Evolutionary conservation across 129 eudicot species (phyloP).

Genomic region (Kitagawia praeruptora): DNA sequence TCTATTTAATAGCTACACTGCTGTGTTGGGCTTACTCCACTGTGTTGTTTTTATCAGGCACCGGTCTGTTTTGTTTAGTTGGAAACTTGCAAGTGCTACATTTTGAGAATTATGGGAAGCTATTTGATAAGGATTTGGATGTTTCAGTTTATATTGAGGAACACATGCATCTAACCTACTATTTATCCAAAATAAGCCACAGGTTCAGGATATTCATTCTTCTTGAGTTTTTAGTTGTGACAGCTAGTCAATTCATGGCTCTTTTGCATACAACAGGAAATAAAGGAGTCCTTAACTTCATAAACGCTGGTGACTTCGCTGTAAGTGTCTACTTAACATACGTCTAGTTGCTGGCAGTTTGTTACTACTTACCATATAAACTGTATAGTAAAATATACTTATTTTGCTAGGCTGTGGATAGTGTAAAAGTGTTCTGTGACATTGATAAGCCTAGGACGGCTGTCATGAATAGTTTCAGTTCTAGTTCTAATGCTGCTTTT

Average conservation of each 20-base stretch:
- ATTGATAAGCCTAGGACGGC: not conserved
- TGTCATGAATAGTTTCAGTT: not conserved
- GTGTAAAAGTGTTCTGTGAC: not conserved
- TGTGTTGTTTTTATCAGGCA: slow-evolving; percentile 32
- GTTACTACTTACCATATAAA: not conserved
- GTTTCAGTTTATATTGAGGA: slow-evolving; percentile 48
- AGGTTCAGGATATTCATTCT: slow-evolving; percentile 49
- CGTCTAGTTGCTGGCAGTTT: not conserved
- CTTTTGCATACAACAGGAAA: slow-evolving; percentile 49
- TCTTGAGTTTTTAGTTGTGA: slow-evolving; percentile 38
- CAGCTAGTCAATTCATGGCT: slow-evolving; percentile 34
- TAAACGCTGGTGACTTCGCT: slow-evolving; percentile 53
- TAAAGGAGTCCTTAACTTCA: slow-evolving; percentile 31
- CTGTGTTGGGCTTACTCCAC: slow-evolving; percentile 40
- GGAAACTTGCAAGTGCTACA: slow-evolving; percentile 52
- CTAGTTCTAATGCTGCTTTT: slow-evolving; percentile 1
- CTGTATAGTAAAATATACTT: not conserved
- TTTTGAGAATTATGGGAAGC: slow-evolving; percentile 44
- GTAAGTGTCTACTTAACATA: slow-evolving; percentile 23
- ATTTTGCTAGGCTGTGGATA: not conserved
- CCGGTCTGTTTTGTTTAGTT: slow-evolving; percentile 38
- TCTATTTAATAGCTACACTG: slow-evolving; percentile 20
- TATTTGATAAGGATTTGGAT: slow-evolving; percentile 41
- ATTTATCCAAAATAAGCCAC: slow-evolving; percentile 53
- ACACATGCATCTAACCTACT: slow-evolving; percentile 36